phyloP scores from a whole-genome alignment of 2,329 filamentous ascomycete genomes.

The Aureobasidium melanogenum region DNA sequence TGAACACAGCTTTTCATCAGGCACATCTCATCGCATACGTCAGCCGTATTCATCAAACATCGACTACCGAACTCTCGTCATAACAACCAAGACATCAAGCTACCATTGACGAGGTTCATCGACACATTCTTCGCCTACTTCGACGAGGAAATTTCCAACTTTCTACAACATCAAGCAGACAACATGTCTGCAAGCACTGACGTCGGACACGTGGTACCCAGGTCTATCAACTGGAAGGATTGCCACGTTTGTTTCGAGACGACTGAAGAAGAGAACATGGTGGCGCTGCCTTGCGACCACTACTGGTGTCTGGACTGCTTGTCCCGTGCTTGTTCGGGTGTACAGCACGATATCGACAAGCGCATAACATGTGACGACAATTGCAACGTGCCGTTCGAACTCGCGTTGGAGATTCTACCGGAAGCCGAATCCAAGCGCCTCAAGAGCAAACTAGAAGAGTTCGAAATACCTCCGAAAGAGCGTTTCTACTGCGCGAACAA shows the following conservation, averaged over 20 bases:
- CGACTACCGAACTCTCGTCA: not conserved
- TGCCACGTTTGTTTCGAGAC: not conserved
- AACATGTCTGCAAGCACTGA: not conserved
- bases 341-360: not conserved
- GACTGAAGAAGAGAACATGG: not conserved
- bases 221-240: not conserved
- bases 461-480: not conserved
- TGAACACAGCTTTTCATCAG: not conserved
- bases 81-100: not conserved
- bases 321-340: not conserved
- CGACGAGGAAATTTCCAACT: not conserved
- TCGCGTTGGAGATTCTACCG: not conserved
- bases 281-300: not conserved
- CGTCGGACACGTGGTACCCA: too few relatives aligned
- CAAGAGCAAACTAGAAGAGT: not conserved
- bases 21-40: not conserved
- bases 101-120: too few relatives aligned
- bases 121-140: not conserved
- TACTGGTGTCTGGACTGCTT: not conserved
- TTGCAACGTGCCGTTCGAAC: not conserved
- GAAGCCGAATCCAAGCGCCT: not conserved
- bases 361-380: not conserved
- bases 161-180: not conserved
- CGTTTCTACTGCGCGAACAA: not conserved
- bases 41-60: not conserved